These are phyloP conservation scores for Pelargonium citronellum DNA, from an alignment of 441 rosid species.

Conservation along the genomic window DNA sequence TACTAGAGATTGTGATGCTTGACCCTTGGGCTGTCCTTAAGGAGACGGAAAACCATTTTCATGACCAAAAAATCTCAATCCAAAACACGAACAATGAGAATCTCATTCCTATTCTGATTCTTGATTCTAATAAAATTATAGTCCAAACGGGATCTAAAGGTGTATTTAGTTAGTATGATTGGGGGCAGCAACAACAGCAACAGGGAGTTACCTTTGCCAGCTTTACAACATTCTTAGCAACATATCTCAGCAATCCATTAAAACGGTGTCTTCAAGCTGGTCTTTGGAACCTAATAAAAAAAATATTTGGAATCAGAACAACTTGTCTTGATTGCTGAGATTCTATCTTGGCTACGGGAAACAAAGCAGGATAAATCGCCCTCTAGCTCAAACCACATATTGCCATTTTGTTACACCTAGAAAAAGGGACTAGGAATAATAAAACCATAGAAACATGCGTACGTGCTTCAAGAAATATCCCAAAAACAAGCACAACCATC, in stretches of 20 bases:
- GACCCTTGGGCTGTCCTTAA: too few relatives aligned
- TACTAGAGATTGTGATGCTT: too few relatives aligned
- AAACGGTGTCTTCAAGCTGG: conserved; percentile 83
- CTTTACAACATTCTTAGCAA: conserved; percentile 81
- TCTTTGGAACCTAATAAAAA: conserved; percentile 61
- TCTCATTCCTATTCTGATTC: too few relatives aligned
- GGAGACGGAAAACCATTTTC: too few relatives aligned
- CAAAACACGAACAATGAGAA: too few relatives aligned
- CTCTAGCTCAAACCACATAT: not conserved
- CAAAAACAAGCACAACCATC: not conserved
- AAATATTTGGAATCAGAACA: conserved; percentile 19
- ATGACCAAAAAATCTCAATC: too few relatives aligned
- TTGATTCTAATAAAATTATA: too few relatives aligned
- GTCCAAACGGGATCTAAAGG: too few relatives aligned
- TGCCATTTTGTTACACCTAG: not conserved
- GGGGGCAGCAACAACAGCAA: not conserved
- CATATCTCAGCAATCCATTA: conserved; percentile 65
- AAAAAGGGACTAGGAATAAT: too few relatives aligned
- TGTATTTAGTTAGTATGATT: not conserved
- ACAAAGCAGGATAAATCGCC: not conserved
- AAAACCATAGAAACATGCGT: not conserved
- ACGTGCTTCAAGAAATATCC: too few relatives aligned
- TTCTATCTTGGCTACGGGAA: not conserved
- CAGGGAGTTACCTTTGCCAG: conserved; percentile 60
- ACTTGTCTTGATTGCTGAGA: not conserved